These are phyloP conservation scores for Populus tomentosa DNA, from an alignment of 441 rosid genomes.

Conservation along the genomic window DNA sequence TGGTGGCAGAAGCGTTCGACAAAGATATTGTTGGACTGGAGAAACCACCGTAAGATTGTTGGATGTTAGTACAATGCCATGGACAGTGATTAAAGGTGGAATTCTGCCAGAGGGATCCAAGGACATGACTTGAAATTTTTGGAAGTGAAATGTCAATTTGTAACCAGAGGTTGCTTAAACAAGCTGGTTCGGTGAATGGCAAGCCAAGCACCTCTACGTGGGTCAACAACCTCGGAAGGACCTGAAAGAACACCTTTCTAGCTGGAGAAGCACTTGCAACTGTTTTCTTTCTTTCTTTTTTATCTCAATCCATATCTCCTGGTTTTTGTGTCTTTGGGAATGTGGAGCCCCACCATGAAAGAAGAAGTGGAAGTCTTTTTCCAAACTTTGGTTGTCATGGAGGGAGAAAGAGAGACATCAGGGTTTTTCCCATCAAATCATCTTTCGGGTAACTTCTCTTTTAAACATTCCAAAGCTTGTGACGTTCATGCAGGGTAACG, in stretches of 20 bases:
- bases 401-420: conserved; percentile 6
- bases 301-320: conserved; percentile 24
- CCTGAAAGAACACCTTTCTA: conserved; percentile 26
- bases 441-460: conserved; percentile 40
- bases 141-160: conserved; percentile 4
- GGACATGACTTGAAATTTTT: conserved; percentile 21
- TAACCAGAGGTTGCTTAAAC: conserved; percentile 11
- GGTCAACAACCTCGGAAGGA: conserved; percentile 31
- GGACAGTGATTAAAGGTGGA: conserved; percentile 34
- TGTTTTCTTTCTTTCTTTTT: conserved; percentile 15
- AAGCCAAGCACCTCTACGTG: conserved; percentile 15
- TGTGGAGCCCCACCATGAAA: conserved; percentile 41
- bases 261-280: conserved; percentile 38
- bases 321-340: conserved; percentile 28
- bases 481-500: conserved; percentile 37
- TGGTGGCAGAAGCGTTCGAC: conserved; percentile 42
- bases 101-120: conserved; percentile 34
- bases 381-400: conserved; percentile 31
- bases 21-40: conserved; percentile 40
- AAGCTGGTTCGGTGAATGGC: conserved; percentile 29
- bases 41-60: conserved; percentile 37
- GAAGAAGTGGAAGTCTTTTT: conserved; percentile 48
- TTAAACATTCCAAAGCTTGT: conserved; percentile 44
- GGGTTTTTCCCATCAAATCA: conserved; percentile 40
- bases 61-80: conserved; percentile 19